phyloP scores from a whole-genome alignment of 2,329 filamentous ascomycete genomes.

The Pseudogymnoascus destructans region DNA sequence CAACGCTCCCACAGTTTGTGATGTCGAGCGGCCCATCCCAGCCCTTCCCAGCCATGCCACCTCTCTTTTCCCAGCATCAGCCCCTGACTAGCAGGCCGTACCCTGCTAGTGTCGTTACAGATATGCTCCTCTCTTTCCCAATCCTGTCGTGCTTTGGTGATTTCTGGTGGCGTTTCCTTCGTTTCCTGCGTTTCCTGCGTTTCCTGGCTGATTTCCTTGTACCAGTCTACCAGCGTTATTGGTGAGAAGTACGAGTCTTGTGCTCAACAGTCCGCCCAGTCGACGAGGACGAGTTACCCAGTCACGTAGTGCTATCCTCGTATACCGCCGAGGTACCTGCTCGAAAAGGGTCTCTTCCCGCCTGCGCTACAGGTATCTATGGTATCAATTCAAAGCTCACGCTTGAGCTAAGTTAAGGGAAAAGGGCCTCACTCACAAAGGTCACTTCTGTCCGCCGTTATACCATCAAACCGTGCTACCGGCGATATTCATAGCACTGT shows the following conservation, averaged over 20 bases:
- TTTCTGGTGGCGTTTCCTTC: background rate
- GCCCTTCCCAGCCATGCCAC: background rate
- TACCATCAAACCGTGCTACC: background rate
- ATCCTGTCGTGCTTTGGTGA: background rate
- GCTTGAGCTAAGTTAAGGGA: background rate
- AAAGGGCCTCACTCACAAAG: background rate
- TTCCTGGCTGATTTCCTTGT: background rate
- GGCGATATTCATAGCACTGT: background rate
- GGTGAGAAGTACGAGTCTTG: background rate
- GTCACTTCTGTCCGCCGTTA: background rate
- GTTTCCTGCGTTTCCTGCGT: background rate
- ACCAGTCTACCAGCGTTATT: background rate
- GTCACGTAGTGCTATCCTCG: background rate
- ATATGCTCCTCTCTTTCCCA: conserved; percentile 4
- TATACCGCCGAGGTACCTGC: background rate
- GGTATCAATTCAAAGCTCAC: background rate
- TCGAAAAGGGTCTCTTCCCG: background rate
- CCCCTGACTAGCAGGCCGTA: conserved; percentile 1
- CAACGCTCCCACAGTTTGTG: background rate
- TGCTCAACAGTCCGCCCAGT: background rate
- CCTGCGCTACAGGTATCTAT: background rate
- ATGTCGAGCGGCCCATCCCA: background rate
- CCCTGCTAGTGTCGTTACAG: background rate
- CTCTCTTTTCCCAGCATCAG: background rate
- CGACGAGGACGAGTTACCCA: background rate